Percentiles rank a stretch among this genome's conserved stretches.
Conservation (phyloP, 2,329 filamentous ascomycete species). For the Exutisphaerella laricina region DNA sequence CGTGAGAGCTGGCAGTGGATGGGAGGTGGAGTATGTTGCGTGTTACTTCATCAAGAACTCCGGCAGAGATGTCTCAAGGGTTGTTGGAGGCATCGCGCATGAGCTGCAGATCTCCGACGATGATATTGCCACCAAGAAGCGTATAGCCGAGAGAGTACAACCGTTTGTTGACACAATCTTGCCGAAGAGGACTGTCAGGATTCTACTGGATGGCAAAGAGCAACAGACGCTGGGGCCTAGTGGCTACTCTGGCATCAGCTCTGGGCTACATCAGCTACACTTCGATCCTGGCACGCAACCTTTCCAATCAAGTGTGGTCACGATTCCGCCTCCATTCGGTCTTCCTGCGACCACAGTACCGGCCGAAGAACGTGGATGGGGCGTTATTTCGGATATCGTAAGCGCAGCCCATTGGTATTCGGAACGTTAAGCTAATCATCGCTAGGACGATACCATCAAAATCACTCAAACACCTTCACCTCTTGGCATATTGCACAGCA, state of each 20-base stretch:
- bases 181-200: slow-evolving; percentile 62
- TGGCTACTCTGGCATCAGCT: slow-evolving; percentile 31
- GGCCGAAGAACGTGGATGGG: slow-evolving; percentile 74
- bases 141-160: slow-evolving; percentile 62
- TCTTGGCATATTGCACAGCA: slow-evolving; percentile 73
- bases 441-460: slow-evolving; percentile 86
- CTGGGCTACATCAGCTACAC: slow-evolving; percentile 27
- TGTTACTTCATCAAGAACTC: slow-evolving; percentile 73
- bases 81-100: slow-evolving; percentile 65
- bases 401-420: neutral
- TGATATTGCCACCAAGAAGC: slow-evolving; percentile 51
- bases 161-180: slow-evolving; percentile 75
- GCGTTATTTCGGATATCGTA: slow-evolving; percentile 51
- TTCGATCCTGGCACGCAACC: slow-evolving; percentile 18
- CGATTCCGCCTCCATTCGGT: slow-evolving; percentile 32
- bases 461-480: slow-evolving; percentile 76
- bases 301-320: slow-evolving; percentile 21
- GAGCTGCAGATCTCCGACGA: slow-evolving; percentile 57
- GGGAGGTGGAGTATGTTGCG: slow-evolving; percentile 78
- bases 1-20: slow-evolving; percentile 39
- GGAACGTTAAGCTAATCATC: slow-evolving; percentile 52
- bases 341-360: slow-evolving; percentile 64
- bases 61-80: slow-evolving; percentile 59
- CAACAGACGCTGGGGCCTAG: slow-evolving; percentile 33
- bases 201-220: slow-evolving; percentile 49